These are phyloP conservation scores for Suillus brevipes DNA, from an alignment of 768 basidiomycete species.

Conservation along the genomic window DNA sequence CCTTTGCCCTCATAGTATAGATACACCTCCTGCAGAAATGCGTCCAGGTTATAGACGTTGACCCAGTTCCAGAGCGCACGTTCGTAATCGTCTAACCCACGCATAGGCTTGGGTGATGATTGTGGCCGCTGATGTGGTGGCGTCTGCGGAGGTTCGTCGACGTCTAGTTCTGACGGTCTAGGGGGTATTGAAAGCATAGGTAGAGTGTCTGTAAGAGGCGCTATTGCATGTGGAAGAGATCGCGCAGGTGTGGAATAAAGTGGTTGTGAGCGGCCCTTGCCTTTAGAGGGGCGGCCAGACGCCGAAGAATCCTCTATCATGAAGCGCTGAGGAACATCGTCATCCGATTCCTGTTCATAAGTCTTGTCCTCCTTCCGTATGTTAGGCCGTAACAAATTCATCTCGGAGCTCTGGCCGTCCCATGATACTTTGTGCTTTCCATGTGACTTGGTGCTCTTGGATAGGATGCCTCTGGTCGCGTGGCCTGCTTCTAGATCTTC, in stretches of 20 bases:
- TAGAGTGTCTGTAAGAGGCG: conserved; percentile 37
- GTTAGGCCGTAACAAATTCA: conserved; percentile 66
- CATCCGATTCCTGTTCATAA: conserved; percentile 68
- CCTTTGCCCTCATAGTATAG: conserved; percentile 97
- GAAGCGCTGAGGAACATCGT: conserved; percentile 83
- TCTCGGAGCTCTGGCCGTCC: conserved; percentile 55
- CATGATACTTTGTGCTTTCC: conserved; percentile 58
- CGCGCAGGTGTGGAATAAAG: conserved; percentile 50
- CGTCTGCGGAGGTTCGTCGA: conserved; percentile 32
- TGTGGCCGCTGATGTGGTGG: conserved; percentile 22
- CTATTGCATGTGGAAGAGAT: conserved; percentile 38
- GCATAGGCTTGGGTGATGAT: conserved; percentile 46
- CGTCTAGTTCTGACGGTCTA: conserved; percentile 62
- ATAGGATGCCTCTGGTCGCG: conserved; percentile 25
- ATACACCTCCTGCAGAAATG: conserved; percentile 94
- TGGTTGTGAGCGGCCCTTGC: conserved; percentile 47
- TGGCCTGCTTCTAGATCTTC: conserved; percentile 68
- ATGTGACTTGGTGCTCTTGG: conserved; percentile 37
- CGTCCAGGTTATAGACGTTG: conserved; percentile 96
- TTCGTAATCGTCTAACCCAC: conserved; percentile 81
- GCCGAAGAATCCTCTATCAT: conserved; percentile 70
- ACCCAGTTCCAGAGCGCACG: conserved; percentile 98
- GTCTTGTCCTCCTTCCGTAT: conserved; percentile 66
- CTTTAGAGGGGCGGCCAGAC: conserved; percentile 31
- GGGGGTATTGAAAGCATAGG: conserved; percentile 54